Percentiles rank a stretch among this genome's conserved stretches.
These are phyloP conservation scores for Lyophyllum shimeji DNA, from an alignment of 768 basidiomycete genomes.

Conservation along the genomic window DNA sequence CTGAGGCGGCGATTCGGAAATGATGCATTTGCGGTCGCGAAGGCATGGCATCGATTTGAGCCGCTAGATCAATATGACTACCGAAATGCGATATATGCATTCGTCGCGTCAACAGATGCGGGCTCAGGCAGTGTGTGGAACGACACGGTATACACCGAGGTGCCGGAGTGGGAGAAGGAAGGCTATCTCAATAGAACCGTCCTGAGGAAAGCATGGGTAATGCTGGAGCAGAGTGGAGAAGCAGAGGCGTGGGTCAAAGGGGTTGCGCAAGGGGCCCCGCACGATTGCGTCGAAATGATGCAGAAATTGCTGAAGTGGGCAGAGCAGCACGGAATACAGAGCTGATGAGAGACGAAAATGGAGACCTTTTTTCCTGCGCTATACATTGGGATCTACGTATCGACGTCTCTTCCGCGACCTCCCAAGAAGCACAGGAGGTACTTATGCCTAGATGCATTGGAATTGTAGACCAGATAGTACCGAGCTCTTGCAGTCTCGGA, in stretches of 20 bases:
- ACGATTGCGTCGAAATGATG: conserved; percentile 62
- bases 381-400: no score
- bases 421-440: no score
- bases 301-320: conserved; percentile 30
- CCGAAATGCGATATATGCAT: conserved; percentile 54
- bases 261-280: conserved; percentile 53
- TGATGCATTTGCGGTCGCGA: conserved; percentile 41
- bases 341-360: conserved; percentile 10
- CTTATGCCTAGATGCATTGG: no score
- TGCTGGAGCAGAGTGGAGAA: conserved; percentile 53
- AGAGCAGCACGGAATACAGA: conserved; percentile 18
- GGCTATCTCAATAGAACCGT: conserved; percentile 47
- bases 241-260: conserved; percentile 60
- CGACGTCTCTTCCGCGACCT: no score
- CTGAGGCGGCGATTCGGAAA: conserved; percentile 34
- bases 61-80: conserved; percentile 65
- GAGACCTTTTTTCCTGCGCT: neutral
- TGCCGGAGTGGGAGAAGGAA: conserved; percentile 58
- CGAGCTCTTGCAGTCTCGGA: no score
- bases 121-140: conserved; percentile 3
- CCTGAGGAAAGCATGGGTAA: conserved; percentile 57
- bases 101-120: conserved; percentile 30
- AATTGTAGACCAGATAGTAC: no score
- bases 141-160: conserved; percentile 21
- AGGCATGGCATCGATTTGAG: conserved; percentile 55